Evolutionary conservation across 495 filamentous ascomycete species (phyloP).

Genomic region (Penicillium macrosclerotiorum): DNA sequence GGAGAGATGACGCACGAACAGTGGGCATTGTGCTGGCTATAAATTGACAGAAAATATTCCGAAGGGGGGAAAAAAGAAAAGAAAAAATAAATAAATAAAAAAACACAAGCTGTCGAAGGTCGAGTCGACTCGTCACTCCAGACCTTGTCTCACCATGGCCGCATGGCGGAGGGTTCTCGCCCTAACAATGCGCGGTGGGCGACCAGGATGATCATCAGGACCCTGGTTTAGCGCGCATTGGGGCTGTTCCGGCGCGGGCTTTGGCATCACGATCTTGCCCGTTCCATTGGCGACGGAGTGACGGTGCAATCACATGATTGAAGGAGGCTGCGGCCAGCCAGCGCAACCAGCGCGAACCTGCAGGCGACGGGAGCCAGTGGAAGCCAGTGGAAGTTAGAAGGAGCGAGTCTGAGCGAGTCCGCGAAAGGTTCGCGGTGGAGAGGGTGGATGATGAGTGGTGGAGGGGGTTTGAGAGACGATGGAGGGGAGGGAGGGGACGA

Average conservation of each 20-base stretch:
- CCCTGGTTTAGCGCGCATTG: constrained; percentile 23
- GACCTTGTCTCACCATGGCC: constrained; percentile 27
- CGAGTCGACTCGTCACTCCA: constrained; percentile 12
- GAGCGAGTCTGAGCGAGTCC: constrained; percentile 21
- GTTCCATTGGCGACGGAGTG: constrained; percentile 25
- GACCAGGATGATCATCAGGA: constrained; percentile 27
- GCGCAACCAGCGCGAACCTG: constrained; percentile 39
- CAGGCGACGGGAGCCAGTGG: constrained; percentile 22
- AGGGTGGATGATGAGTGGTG: constrained; percentile 3
- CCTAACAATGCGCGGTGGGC: constrained; percentile 21
- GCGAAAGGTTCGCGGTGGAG: constrained; percentile 4
- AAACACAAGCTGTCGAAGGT: constrained; percentile 2
- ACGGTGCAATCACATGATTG: constrained; percentile 42
- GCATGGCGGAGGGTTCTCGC: constrained; percentile 19
- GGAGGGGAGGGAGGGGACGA: background rate
- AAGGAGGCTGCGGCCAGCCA: constrained; percentile 38
- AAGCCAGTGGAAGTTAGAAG: too few species aligned
- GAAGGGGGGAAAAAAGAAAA: background rate
- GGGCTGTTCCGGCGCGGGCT: constrained; percentile 10
- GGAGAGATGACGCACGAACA: constrained; percentile 1
- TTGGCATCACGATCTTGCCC: constrained; percentile 15
- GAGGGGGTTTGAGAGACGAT: background rate
- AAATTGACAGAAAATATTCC: background rate
- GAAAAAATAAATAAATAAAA: background rate
- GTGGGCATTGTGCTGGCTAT: background rate